phyloP scores from a whole-genome alignment of 495 filamentous ascomycete species.

The Echria macrotheca region DNA sequence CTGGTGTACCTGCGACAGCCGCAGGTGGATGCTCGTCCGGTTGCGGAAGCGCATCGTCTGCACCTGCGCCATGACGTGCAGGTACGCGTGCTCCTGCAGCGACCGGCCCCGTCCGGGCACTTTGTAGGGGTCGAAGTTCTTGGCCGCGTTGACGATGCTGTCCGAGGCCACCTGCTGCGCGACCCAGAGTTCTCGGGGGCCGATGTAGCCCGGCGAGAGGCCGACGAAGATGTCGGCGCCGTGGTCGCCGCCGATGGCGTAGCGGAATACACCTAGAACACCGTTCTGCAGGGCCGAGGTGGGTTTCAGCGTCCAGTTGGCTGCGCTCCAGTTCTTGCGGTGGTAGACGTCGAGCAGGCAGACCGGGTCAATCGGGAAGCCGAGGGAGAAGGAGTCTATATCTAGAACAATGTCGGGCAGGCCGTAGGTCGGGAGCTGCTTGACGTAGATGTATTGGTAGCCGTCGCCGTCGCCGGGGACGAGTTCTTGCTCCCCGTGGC shows the following conservation, averaged over 20 bases:
- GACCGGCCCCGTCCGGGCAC: too few species aligned
- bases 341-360: neutral
- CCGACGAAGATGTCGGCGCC: constrained; percentile 1
- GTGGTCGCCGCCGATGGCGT: neutral
- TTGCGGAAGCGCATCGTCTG: neutral
- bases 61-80: neutral
- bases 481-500: neutral
- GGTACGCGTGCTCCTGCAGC: neutral
- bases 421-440: neutral
- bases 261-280: neutral
- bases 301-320: neutral
- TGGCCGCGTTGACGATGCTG: too few species aligned
- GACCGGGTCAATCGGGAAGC: neutral
- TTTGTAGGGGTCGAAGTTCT: neutral
- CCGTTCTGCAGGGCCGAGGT: neutral
- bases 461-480: too few species aligned
- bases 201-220: neutral
- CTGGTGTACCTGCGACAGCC: neutral
- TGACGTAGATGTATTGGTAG: constrained; percentile 3
- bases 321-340: neutral
- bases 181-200: neutral
- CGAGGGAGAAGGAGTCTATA: neutral
- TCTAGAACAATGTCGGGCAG: constrained; percentile 1
- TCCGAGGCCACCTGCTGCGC: too few species aligned
- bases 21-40: neutral